Conservation (phyloP, 1,284 basidiomycete genomes). For the Lignosus rhinocerotis region DNA sequence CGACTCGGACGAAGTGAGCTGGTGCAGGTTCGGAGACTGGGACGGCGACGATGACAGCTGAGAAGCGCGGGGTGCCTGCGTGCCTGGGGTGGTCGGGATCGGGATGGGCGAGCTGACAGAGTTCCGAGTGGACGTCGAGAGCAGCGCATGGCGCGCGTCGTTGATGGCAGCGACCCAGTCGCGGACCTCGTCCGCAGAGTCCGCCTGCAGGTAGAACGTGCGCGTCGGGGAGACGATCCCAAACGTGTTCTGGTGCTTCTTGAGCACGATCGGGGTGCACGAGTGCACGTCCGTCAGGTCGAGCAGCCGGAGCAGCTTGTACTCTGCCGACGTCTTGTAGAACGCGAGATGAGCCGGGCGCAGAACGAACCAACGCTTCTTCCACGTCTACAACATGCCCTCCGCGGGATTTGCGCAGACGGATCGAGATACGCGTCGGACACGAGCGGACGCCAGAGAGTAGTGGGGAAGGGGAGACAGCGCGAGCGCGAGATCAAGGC, state of each 20-base stretch:
- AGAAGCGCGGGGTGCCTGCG: conserved; percentile 16
- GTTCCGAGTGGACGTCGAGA: conserved; percentile 58
- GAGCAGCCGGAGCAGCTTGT: conserved; percentile 88
- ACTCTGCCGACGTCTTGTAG: conserved; percentile 95
- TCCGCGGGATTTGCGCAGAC: conserved; percentile 13
- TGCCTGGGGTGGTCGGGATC: conserved; percentile 43
- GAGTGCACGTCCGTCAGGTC: conserved; percentile 91
- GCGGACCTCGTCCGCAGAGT: conserved; percentile 69
- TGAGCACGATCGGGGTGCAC: conserved; percentile 85
- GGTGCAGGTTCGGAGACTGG: conserved; percentile 33
- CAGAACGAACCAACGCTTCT: conserved; percentile 98
- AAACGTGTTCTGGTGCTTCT: conserved; percentile 89
- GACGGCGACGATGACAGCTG: conserved; percentile 37
- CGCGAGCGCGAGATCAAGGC: conserved; percentile 15
- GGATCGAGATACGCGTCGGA: conserved; percentile 15
- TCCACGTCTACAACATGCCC: conserved; percentile 80
- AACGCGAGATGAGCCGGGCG: conserved; percentile 91
- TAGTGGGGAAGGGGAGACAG: background rate
- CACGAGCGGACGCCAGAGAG: conserved; percentile 6
- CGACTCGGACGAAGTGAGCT: conserved; percentile 72
- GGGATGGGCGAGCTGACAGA: conserved; percentile 48
- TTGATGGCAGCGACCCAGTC: conserved; percentile 88
- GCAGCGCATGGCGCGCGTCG: conserved; percentile 67
- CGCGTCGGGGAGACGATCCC: conserved; percentile 90
- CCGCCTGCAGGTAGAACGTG: conserved; percentile 93